phyloP scores from a whole-genome alignment of 352 stramenopile genomes.

The Aphanomyces astaci region DNA sequence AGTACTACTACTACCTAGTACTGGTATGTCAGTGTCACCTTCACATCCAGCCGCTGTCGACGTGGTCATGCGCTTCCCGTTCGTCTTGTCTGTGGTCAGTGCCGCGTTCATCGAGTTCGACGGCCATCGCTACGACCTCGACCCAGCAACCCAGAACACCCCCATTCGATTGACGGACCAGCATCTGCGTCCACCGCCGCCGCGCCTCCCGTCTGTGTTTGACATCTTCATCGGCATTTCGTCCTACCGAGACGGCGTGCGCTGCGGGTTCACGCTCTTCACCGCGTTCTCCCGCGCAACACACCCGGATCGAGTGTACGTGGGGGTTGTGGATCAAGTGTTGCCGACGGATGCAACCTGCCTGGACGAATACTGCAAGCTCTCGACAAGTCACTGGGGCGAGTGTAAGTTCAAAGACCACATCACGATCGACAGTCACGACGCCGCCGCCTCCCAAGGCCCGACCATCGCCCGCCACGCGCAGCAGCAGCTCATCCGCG shows the following conservation, averaged over 20 bases:
- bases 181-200: conserved; percentile 12
- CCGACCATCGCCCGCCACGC: conserved; percentile 17
- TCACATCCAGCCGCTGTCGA: too few species aligned
- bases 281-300: conserved; percentile 17
- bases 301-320: conserved; percentile 6
- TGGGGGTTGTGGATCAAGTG: conserved; percentile 21
- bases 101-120: too few species aligned
- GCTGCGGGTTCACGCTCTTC: conserved; percentile 17
- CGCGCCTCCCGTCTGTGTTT: background rate
- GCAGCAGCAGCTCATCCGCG: conserved; percentile 16
- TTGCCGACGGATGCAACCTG: conserved; percentile 1
- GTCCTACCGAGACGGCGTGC: conserved; percentile 17
- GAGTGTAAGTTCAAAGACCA: conserved; percentile 20
- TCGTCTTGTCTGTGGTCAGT: too few species aligned
- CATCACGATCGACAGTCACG: conserved; percentile 5
- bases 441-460: background rate
- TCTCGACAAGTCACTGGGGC: background rate
- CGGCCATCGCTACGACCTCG: background rate
- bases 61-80: too few species aligned
- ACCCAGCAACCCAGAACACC: conserved; percentile 8
- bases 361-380: conserved; percentile 20
- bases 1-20: too few species aligned
- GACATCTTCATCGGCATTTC: conserved; percentile 24
- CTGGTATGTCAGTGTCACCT: too few species aligned
- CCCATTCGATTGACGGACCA: background rate